phyloP scores from a whole-genome alignment of 2,329 filamentous ascomycete species.

The Colletotrichum shisoi region DNA sequence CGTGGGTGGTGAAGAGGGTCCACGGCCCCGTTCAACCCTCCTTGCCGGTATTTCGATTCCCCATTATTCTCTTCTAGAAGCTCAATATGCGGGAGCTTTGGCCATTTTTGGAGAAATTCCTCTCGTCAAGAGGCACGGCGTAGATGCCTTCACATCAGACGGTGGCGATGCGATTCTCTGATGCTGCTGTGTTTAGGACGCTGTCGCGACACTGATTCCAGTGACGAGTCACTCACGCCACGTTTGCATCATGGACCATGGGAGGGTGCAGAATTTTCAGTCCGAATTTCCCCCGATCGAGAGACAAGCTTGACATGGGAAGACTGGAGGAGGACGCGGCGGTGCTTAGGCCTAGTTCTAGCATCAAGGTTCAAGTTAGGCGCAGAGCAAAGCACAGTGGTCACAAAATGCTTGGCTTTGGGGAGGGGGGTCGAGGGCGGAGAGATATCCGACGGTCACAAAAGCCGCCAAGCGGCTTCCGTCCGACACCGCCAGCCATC shows the following conservation, averaged over 20 bases:
- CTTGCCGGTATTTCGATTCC: constrained; percentile 38
- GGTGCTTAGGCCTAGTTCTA: constrained; percentile 32
- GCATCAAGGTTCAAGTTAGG: constrained; percentile 37
- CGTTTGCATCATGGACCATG: constrained; percentile 36
- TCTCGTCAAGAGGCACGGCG: constrained; percentile 12
- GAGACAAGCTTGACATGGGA: constrained; percentile 22
- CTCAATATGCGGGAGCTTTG: constrained; percentile 38
- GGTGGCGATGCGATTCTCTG: constrained; percentile 16
- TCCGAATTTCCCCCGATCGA: constrained; percentile 36
- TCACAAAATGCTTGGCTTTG: constrained; percentile 5
- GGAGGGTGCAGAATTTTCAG: constrained; percentile 31
- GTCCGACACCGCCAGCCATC: constrained; percentile 20
- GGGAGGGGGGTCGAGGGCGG: constrained; percentile 19
- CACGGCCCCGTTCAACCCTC: constrained; percentile 41
- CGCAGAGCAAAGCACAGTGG: constrained; percentile 5
- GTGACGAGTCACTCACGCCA: constrained; percentile 38
- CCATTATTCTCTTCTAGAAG: constrained; percentile 41
- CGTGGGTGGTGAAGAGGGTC: constrained; percentile 32
- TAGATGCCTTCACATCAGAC: constrained; percentile 24
- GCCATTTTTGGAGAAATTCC: constrained; percentile 33
- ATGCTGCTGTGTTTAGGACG: constrained; percentile 17
- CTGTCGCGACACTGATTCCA: constrained; percentile 12
- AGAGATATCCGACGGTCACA: constrained; percentile 38
- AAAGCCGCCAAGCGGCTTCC: constrained; percentile 30
- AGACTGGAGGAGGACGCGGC: not conserved